Base-by-base conservation (phyloP, 208 protist genomes). In the Crithidia brevicula region DNA sequence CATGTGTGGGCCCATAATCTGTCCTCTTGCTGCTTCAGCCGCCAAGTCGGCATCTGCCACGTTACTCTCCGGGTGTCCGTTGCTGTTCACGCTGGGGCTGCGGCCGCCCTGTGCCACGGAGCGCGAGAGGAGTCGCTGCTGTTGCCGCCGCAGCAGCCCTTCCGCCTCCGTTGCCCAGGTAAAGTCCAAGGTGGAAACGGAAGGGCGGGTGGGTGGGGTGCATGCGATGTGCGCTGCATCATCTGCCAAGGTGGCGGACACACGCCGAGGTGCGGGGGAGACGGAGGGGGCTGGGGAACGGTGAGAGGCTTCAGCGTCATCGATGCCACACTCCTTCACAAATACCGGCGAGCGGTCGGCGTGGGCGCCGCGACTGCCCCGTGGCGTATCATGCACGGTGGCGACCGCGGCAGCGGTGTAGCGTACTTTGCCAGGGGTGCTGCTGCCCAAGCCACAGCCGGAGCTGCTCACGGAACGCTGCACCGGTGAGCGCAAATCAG, bases 81-180 rank as follows among this genome's bases (percentile, higher is more conserved):
- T 30, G 36, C n/a, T 20, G 15, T 27, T 40, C 20, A 46, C 16
- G 3, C 45, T 75, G 23, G 70, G 61, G 28, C 70, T 75, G 42
- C 61, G 34, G 31, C 58, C 40, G 15, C 43, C n/a, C 9, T 52
- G 27, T 3, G 28, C 43, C 13, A 52, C 2, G 11, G 58, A 50
- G 8, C 52, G 59, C 22, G 64, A 65, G 36, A 40, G 49, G n/a
- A 79, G 56, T 30, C 79, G 81, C 62, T 68, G 74, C 47, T 83
- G 74, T 68, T 91, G 85, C 59, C 42, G 50, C 9, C 64, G 67
- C 65, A 91, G 50, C 30, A 68, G 46, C 13, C 38, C 69, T 16
- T 83, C 71, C 1, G 70, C 81, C 50, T 79, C 74, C 22, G 56
- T 67, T 36, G 74, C 81, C 85, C 85, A 91, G 49, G 77, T 51